Conservation (phyloP, 352 stramenopile species). For the Phytophthora melonis region DNA sequence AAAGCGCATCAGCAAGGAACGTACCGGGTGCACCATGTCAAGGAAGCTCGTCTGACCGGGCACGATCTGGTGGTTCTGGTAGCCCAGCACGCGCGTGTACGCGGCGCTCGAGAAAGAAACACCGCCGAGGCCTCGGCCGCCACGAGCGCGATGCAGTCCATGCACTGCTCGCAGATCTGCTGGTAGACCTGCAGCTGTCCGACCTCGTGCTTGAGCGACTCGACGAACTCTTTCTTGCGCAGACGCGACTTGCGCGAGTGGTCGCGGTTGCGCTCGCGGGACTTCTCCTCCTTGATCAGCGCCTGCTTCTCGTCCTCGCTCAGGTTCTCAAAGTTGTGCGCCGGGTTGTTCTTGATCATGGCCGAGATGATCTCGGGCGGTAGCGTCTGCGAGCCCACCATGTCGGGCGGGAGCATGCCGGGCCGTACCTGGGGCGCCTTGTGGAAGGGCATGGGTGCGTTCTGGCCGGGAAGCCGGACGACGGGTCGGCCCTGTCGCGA, state of each 20-base stretch:
- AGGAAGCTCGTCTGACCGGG: constrained; percentile 82
- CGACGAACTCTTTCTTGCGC: constrained; percentile 96
- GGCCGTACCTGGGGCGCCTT: constrained; percentile 39
- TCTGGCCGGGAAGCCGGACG: constrained; percentile 53
- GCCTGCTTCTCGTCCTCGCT: constrained; percentile 85
- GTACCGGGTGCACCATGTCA: constrained; percentile 84
- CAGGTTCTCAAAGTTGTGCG: constrained; percentile 74
- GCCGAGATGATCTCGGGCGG: constrained; percentile 82
- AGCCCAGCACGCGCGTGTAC: constrained; percentile 80
- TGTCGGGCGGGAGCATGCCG: constrained; percentile 36
- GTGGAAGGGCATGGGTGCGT: constrained; percentile 59
- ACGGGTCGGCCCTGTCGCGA: constrained; percentile 78
- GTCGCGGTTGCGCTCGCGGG: constrained; percentile 93
- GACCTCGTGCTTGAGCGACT: constrained; percentile 92
- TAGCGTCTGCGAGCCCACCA: constrained; percentile 81
- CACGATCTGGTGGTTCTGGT: constrained; percentile 81
- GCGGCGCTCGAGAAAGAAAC: constrained; percentile 72
- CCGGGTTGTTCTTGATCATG: constrained; percentile 85
- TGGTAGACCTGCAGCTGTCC: constrained; percentile 88
- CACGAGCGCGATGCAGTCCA: constrained; percentile 84
- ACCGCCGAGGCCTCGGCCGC: constrained; percentile 63
- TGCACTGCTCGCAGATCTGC: constrained; percentile 85
- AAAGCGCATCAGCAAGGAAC: constrained; percentile 34
- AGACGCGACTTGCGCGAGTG: constrained; percentile 95
- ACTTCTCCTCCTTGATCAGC: constrained; percentile 87